Base-by-base conservation (phyloP, 768 basidiomycete genomes). In the Termitomyces heimii region DNA sequence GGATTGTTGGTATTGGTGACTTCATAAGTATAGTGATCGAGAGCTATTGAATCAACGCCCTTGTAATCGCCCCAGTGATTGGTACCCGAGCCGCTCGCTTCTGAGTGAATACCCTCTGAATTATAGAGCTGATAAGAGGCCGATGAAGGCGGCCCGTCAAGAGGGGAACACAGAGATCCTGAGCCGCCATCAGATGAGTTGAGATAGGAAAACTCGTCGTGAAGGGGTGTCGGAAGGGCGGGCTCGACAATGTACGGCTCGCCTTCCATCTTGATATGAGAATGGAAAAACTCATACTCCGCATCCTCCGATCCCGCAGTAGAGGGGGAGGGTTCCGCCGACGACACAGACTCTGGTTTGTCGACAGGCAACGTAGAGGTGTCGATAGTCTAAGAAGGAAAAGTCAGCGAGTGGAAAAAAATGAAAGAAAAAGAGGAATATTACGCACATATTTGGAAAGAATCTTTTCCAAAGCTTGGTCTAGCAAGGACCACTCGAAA, bases 361-460 rank as follows among this genome's bases (percentile, higher is more conserved):
- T 68, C 71, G 31, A 63, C 61, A 7, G 72, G 66, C 26, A 65
- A 53, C 7, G 73, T 66, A n/a, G 78, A 72, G 1, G 75, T 71
- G 58, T 77, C 80, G 50, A 83, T 73, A 6, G 81, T 80, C 81
- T 82, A 4, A 14, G 20, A 10, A 56, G 5, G 29, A 35, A 2
- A 18, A 39, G 26, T 46, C 16, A 34, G 31, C 35, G 40, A 37
- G 18, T 28, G 8, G 8, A 24, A 53, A 42, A 24, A 53, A 42
- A 51, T 54, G n/a, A 32, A 42, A 16, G 29, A 7, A 5, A 13
- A 24, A 59, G 24, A 26, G 22, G 24, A 32, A 56, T 22, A 22
- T 52, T 16, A 55, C 88, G 63, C 63, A 91, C 90, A 66, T 92
- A 92, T 92, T 90, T 90, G 4, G 86, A 84, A 22, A 91, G 75